Evolutionary conservation across 306 rosid species (phyloP).

Genomic region (Purshia tridentata): DNA sequence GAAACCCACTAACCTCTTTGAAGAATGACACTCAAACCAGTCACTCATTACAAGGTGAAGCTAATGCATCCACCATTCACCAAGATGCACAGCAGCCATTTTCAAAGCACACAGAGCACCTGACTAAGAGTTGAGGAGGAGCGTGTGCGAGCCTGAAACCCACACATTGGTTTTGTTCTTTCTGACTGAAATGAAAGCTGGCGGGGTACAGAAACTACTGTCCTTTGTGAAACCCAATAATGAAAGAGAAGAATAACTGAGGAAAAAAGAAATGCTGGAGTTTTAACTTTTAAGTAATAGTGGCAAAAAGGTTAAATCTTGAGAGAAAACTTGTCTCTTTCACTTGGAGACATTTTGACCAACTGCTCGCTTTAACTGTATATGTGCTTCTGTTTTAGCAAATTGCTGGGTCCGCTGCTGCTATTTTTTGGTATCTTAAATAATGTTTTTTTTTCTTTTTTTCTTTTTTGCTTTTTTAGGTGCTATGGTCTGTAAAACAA

Average conservation of each 20-base stretch:
- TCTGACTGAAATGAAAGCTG: constrained; percentile 52
- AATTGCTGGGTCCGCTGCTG: neutral
- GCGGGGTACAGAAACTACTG: constrained; percentile 39
- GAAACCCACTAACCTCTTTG: constrained; percentile 42
- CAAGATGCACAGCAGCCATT: constrained; percentile 30
- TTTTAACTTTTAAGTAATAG: neutral
- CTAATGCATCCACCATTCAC: constrained; percentile 23
- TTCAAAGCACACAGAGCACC: constrained; percentile 23
- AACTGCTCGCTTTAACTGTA: neutral
- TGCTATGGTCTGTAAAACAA: too few species aligned
- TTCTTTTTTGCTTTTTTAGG: too few species aligned
- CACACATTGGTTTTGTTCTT: constrained; percentile 41
- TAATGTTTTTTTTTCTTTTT: neutral
- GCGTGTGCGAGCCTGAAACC: constrained; percentile 33
- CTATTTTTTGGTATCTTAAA: neutral
- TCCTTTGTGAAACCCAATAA: constrained; percentile 33
- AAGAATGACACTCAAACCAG: constrained; percentile 6
- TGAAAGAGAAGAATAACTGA: constrained; percentile 22
- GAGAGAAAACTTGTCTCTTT: constrained; percentile 38
- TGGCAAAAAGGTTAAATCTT: constrained; percentile 22
- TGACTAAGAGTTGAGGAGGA: constrained; percentile 39
- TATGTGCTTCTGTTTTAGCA: neutral
- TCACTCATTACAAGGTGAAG: constrained; percentile 25
- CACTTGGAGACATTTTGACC: constrained; percentile 31
- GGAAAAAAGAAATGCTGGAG: neutral